Evolutionary conservation across 306 rosid species (phyloP).

Genomic region (Macrotyloma uniflorum): DNA sequence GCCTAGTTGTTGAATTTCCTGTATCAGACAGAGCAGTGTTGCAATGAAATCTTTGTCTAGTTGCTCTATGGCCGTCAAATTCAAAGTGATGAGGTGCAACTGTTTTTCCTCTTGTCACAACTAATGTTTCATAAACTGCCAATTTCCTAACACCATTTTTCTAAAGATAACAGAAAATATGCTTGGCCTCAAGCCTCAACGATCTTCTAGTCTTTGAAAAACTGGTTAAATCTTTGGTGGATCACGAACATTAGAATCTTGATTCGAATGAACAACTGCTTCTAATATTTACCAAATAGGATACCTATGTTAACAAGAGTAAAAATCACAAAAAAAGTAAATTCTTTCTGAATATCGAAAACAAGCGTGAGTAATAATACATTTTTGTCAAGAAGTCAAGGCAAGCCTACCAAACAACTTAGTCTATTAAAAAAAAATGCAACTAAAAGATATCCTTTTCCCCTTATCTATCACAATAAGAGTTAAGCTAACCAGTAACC

Average conservation of each 20-base stretch:
- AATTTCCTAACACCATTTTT: no score
- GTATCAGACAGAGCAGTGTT: constrained; percentile 19
- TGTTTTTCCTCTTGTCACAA: background rate
- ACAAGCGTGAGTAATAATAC: background rate
- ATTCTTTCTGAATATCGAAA: constrained; percentile 10
- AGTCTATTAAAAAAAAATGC: constrained; percentile 1
- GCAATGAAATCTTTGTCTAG: constrained; percentile 18
- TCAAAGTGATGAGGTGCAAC: background rate
- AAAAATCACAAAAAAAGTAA: background rate
- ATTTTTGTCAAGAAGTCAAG: constrained; percentile 22
- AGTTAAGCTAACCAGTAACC: background rate
- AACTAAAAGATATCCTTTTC: constrained; percentile 17
- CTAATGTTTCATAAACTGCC: background rate
- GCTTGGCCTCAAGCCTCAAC: constrained; percentile 1
- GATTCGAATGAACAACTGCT: constrained; percentile 1
- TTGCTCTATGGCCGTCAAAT: constrained; percentile 6
- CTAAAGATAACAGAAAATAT: background rate
- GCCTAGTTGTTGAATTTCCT: background rate
- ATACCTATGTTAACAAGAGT: background rate
- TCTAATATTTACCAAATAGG: constrained; percentile 10
- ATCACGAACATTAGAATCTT: background rate
- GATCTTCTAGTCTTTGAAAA: no score
- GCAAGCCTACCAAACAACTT: constrained; percentile 4
- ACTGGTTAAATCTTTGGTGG: background rate
- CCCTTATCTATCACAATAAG: background rate